Base-by-base conservation (phyloP, 2,329 filamentous ascomycete species). In the Alternaria sp. region DNA sequence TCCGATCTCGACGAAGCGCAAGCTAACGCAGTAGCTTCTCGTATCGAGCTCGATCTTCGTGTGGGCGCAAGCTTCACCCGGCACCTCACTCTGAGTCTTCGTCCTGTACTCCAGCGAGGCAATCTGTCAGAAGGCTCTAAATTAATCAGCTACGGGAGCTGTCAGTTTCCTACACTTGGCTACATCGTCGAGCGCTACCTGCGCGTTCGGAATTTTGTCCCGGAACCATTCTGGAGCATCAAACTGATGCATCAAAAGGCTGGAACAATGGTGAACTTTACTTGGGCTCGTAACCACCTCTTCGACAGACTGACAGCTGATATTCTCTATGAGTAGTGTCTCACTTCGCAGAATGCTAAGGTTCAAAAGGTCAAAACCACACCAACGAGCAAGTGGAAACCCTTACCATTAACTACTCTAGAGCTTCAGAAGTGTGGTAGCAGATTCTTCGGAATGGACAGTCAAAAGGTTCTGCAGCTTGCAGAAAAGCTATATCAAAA, bases 101-200 rank as follows among this genome's bases (percentile, higher is more conserved):
- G 17, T 17, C 17, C 17, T 17, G 17, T 17, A 17, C 17, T 17
- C 17, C 17, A 88, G 45, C 81, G 87, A 2, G 81, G 86, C 17
- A 17, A 17, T 17, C 17, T 17, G 17, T 17, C 17, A 17, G 17
- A 17, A 17, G 17, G 1, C 17, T 17, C 17, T 54, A 77, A 76
- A 37, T 80, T 90, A 1, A 85, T 97, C 49, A 96, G 92, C 76
- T 97, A 97, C 72, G 93, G 91, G 86, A 97, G 93, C 4, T 99
- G 95, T 67, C 95, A 99, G 75, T 99, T 99, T 71, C 95, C 95
- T 1, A 98, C 95, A 0, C 83, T 99, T 5, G 95, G 95, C 0
- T 99, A 99, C 66, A 93, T 99, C 1, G 95, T 99, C 6, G 95
- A 99, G 77, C 88, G 94, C 46, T 99, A 98, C 76, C 92, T 97